Evolutionary conservation across 2,329 filamentous ascomycete genomes (phyloP).

Genomic region (Botrytis tulipae): DNA sequence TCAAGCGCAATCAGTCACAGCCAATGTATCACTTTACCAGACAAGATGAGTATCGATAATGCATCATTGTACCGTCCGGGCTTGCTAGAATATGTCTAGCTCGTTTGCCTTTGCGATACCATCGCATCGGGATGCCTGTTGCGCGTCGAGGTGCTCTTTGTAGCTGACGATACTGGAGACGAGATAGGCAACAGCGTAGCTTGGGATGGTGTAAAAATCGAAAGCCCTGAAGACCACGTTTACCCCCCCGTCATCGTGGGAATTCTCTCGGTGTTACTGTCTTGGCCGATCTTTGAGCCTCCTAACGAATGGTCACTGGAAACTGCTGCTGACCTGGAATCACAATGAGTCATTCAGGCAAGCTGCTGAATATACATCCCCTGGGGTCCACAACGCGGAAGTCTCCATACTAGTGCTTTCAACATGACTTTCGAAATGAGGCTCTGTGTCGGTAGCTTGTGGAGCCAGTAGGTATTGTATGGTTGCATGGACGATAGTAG

Average conservation of each 20-base stretch:
- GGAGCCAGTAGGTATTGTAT: not conserved
- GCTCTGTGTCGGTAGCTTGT: not conserved
- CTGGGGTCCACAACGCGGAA: not conserved
- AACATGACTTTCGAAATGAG: not conserved
- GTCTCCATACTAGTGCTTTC: not conserved
- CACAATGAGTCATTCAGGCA: not conserved
- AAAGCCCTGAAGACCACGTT: not conserved
- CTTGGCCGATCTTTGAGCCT: not conserved
- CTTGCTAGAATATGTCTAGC: not conserved
- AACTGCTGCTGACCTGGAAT: not conserved
- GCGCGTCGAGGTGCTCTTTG: not conserved
- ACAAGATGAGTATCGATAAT: slow-evolving; percentile 3
- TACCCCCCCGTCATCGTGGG: not conserved
- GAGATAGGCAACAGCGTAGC: not conserved
- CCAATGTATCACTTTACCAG: not conserved
- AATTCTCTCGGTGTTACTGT: not conserved
- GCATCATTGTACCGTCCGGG: not conserved
- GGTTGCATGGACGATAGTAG: not conserved
- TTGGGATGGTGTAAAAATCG: not conserved
- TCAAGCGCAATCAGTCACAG: not conserved
- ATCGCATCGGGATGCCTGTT: not conserved
- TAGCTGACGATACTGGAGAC: not conserved
- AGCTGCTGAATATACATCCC: not conserved
- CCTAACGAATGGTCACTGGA: not conserved
- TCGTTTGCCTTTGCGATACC: not conserved